Evolutionary conservation across 129 eudicot genomes (phyloP).

Genomic region (Flaveria trinervia): DNA sequence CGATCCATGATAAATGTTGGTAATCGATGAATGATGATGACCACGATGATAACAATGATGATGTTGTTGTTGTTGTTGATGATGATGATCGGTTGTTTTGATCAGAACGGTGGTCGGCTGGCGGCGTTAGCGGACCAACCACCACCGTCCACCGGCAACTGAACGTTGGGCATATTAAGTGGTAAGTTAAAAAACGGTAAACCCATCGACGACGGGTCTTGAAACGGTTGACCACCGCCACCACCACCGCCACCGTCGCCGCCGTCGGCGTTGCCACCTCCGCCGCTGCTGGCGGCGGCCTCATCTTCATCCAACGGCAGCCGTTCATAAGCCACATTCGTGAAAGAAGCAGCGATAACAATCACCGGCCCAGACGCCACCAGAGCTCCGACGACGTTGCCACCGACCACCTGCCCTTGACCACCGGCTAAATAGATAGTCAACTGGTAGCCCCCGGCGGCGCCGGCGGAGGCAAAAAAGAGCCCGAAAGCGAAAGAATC

Average conservation of each 20-base stretch:
- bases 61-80: no score
- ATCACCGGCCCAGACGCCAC: constrained; percentile 82
- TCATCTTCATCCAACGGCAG: constrained; percentile 82
- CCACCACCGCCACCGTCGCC: constrained; percentile 37
- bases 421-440: constrained; percentile 81
- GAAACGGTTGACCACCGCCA: constrained; percentile 38
- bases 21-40: constrained; percentile 28
- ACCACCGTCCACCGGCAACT: constrained; percentile 53
- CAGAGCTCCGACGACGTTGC: constrained; percentile 69
- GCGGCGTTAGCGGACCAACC: constrained; percentile 47
- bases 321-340: constrained; percentile 83
- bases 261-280: constrained; percentile 29
- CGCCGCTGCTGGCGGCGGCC: constrained; percentile 39
- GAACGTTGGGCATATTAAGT: constrained; percentile 59
- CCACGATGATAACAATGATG: no score
- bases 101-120: constrained; percentile 44
- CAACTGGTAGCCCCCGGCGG: constrained; percentile 88
- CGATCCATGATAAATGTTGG: constrained; percentile 18
- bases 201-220: constrained; percentile 64
- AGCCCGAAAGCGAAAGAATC: constrained; percentile 73
- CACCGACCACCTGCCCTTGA: constrained; percentile 83
- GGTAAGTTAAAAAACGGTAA: constrained; percentile 71
- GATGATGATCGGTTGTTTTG: neutral
- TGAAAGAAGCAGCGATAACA: constrained; percentile 71
- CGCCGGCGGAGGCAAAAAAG: constrained; percentile 81